Evolutionary conservation across 495 filamentous ascomycete species (phyloP).

Genomic region (Lepraria neglecta): DNA sequence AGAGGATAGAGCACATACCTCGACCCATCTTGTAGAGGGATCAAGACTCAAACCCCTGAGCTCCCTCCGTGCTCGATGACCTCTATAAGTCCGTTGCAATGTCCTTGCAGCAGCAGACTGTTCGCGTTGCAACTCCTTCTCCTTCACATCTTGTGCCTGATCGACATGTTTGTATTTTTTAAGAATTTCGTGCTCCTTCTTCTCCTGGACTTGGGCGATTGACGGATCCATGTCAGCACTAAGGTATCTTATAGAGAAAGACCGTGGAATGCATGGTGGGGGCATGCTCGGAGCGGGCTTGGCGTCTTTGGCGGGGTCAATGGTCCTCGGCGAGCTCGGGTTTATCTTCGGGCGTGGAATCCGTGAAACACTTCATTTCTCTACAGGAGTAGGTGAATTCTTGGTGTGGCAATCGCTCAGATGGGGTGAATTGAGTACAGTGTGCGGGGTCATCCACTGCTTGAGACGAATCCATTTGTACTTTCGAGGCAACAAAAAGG

Average conservation of each 20-base stretch:
- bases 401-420: too few relatives aligned
- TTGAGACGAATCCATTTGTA: too few relatives aligned
- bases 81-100: slow-evolving; percentile 58
- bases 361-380: not conserved
- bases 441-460: too few relatives aligned
- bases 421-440: too few relatives aligned
- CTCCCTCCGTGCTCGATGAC: slow-evolving; percentile 61
- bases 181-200: slow-evolving; percentile 20
- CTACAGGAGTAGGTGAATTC: too few relatives aligned
- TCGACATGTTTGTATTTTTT: slow-evolving; percentile 11
- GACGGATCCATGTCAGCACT: slow-evolving; percentile 11
- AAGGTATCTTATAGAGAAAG: not conserved
- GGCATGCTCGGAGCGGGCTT: slow-evolving; percentile 3
- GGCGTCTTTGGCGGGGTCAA: not conserved
- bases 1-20: slow-evolving; percentile 35
- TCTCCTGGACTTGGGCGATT: slow-evolving; percentile 18
- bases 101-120: slow-evolving; percentile 18
- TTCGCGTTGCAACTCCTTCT: not conserved
- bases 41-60: slow-evolving; percentile 58
- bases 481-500: too few relatives aligned
- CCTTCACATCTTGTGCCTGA: not conserved
- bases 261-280: slow-evolving; percentile 1
- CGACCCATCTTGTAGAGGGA: slow-evolving; percentile 61
- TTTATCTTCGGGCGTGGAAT: not conserved
- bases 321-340: not conserved